phyloP scores from a whole-genome alignment of 176 grass and related monocot genomes.

The Dactylis glomerata region DNA sequence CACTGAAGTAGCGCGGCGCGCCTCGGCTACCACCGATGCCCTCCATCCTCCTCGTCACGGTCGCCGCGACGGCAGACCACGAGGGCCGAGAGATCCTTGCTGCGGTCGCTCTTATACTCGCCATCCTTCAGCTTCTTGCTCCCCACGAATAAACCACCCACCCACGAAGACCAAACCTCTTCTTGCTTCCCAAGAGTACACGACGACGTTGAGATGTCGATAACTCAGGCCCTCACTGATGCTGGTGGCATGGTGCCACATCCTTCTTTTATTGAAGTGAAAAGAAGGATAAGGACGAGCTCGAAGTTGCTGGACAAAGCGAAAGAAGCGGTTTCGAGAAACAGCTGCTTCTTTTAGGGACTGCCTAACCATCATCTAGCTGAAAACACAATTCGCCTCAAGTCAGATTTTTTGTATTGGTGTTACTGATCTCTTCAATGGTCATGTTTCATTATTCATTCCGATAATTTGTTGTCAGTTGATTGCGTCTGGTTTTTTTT shows the following conservation, averaged over 20 bases:
- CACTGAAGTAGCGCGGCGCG: slow-evolving; percentile 61
- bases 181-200: slow-evolving; percentile 15
- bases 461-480: too few species aligned
- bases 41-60: slow-evolving; percentile 36
- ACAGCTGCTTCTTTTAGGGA: neutral
- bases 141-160: neutral
- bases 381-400: too few species aligned
- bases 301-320: slow-evolving; percentile 1
- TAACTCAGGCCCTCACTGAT: neutral
- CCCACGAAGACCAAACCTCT: neutral
- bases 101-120: slow-evolving; percentile 42
- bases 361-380: too few species aligned
- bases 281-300: slow-evolving; percentile 32
- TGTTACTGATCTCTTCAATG: too few species aligned
- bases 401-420: too few species aligned
- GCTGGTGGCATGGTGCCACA: neutral
- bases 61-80: neutral
- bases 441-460: too few species aligned
- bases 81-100: neutral
- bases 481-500: too few species aligned
- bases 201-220: neutral
- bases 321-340: neutral
- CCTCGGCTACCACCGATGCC: slow-evolving; percentile 9
- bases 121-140: slow-evolving; percentile 23
- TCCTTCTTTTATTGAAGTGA: neutral